These are phyloP conservation scores for Saccharomycopsis microspora DNA, from an alignment of 805 yeast species.

Conservation along the genomic window DNA sequence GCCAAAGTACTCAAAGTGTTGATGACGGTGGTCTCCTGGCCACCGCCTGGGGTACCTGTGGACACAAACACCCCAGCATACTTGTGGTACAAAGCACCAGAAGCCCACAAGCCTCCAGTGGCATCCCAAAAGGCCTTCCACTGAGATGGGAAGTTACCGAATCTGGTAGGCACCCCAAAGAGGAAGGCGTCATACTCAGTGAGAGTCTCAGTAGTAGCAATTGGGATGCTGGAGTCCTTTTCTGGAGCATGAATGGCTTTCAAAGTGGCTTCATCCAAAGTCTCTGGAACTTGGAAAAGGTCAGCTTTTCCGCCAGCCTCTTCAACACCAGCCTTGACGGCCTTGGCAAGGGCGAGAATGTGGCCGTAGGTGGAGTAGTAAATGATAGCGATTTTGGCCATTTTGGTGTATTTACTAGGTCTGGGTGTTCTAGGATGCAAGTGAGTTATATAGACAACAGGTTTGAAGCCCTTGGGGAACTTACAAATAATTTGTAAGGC, in stretches of 20 bases:
- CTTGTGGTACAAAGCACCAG: conserved; percentile 63
- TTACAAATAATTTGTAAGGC: too few species aligned
- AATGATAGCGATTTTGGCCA: conserved; percentile 48
- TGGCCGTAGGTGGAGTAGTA: conserved; percentile 76
- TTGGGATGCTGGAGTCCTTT: conserved; percentile 48
- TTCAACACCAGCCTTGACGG: conserved; percentile 56
- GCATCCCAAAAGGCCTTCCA: conserved; percentile 67
- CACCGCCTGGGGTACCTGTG: conserved; percentile 73
- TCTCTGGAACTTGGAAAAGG: conserved; percentile 68
- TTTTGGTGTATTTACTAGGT: too few species aligned
- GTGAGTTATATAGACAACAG: too few species aligned
- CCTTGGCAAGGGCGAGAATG: conserved; percentile 53
- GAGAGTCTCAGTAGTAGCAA: conserved; percentile 49
- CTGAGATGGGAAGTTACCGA: conserved; percentile 73
- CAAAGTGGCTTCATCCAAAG: conserved; percentile 50
- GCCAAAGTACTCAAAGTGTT: conserved; percentile 52
- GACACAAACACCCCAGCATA: conserved; percentile 63
- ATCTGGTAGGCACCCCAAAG: conserved; percentile 83
- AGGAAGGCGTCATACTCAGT: conserved; percentile 64
- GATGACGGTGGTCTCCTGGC: conserved; percentile 64
- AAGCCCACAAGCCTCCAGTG: conserved; percentile 73
- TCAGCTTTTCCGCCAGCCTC: conserved; percentile 63
- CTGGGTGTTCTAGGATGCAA: too few species aligned
- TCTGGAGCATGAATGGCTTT: conserved; percentile 49
- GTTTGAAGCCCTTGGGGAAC: too few species aligned